Evolutionary conservation across 257 asterid genomes (phyloP).

Genomic region (Buddleja alternifolia): DNA sequence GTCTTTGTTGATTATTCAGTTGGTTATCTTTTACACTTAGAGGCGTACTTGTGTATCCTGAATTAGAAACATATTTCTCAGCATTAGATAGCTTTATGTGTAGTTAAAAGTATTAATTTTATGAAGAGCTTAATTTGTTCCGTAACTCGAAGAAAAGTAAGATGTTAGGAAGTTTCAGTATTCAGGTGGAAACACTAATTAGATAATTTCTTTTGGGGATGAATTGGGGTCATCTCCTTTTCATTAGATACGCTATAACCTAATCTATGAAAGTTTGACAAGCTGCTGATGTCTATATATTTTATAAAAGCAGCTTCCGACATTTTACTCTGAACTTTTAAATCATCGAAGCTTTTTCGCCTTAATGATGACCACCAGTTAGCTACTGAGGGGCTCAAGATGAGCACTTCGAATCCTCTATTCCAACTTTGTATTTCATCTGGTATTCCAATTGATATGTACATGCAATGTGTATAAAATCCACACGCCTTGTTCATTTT

Average conservation of each 20-base stretch:
- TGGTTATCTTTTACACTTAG: conserved; percentile 18
- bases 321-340: too few species aligned
- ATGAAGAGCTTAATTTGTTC: conserved; percentile 3
- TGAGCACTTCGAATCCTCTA: too few species aligned
- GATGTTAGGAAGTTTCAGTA: not conserved
- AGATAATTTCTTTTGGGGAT: not conserved
- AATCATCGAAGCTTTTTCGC: too few species aligned
- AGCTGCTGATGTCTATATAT: too few species aligned
- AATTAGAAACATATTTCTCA: not conserved
- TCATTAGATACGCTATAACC: not conserved
- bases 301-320: too few species aligned
- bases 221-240: not conserved
- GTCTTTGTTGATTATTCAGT: conserved; percentile 7
- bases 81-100: not conserved
- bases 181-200: not conserved
- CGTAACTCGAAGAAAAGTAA: not conserved
- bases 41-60: too few species aligned
- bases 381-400: too few species aligned
- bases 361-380: too few species aligned
- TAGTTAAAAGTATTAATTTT: not conserved
- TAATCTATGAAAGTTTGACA: not conserved
- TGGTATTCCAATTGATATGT: too few species aligned
- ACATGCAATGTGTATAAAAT: too few species aligned
- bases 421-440: not conserved
- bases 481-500: too few species aligned